phyloP scores from a whole-genome alignment of 495 filamentous ascomycete species.

The Trichoderma orchidacearum region DNA sequence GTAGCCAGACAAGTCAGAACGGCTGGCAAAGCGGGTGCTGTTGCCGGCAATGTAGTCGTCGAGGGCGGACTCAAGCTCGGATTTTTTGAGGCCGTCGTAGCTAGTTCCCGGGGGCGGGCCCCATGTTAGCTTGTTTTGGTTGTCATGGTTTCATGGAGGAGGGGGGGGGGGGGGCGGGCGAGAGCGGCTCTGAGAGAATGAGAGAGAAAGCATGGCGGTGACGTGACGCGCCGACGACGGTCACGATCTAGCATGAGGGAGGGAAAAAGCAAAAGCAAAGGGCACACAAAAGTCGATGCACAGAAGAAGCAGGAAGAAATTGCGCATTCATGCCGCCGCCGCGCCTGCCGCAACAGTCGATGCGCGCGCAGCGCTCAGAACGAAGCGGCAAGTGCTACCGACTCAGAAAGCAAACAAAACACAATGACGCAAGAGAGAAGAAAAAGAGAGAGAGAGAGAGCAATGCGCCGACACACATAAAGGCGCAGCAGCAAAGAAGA shows the following conservation, averaged over 20 bases:
- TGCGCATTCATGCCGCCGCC: not conserved
- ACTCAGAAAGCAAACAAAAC: not conserved
- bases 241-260: not conserved
- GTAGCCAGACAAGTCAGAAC: constrained; percentile 58
- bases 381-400: not conserved
- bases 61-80: constrained; percentile 65
- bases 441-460: no score
- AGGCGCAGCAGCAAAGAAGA: not conserved
- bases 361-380: not conserved
- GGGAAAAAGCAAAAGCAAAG: not conserved
- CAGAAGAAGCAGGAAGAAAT: not conserved
- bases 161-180: not conserved
- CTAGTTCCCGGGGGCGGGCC: constrained; percentile 27
- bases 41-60: constrained; percentile 64
- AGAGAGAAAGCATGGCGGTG: not conserved
- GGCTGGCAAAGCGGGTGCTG: constrained; percentile 39
- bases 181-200: no score
- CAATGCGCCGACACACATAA: not conserved
- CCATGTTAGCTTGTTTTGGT: not conserved
- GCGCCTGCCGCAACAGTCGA: not conserved
- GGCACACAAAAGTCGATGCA: not conserved
- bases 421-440: not conserved
- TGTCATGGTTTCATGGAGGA: not conserved
- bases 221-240: not conserved
- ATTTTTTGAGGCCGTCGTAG: constrained; percentile 58